phyloP scores from a whole-genome alignment of 2,329 filamentous ascomycete species.

The Aplosporella prunicola region DNA sequence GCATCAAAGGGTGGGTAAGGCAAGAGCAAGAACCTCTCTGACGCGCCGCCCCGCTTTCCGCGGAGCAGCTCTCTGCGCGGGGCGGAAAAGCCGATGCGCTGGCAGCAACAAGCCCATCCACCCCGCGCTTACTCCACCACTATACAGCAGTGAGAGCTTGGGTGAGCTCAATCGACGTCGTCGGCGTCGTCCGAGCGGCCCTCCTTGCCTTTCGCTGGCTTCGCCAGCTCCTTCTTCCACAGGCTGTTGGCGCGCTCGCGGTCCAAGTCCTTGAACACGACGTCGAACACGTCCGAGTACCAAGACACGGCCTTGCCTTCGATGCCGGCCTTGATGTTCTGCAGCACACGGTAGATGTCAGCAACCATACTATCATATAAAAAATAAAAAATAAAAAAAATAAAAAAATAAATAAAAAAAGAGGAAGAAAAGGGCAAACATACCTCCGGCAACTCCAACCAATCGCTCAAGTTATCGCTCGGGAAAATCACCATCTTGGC shows the following conservation, averaged over 20 bases:
- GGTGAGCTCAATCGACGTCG: background rate
- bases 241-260: slow-evolving; percentile 58
- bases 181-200: slow-evolving; percentile 3
- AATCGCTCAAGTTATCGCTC: slow-evolving; percentile 89
- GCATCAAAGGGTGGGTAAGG: background rate
- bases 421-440: slow-evolving; percentile 31
- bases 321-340: slow-evolving; percentile 98
- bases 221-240: slow-evolving; percentile 56
- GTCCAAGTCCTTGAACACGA: slow-evolving; percentile 80
- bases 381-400: slow-evolving; percentile 1
- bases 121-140: too few relatives aligned
- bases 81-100: too few relatives aligned
- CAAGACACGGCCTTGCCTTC: slow-evolving; percentile 84
- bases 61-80: too few relatives aligned
- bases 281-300: slow-evolving; percentile 88
- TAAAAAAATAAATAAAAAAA: slow-evolving; percentile 1
- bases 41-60: too few relatives aligned
- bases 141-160: background rate
- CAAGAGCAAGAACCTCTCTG: background rate
- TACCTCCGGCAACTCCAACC: slow-evolving; percentile 94
- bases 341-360: slow-evolving; percentile 15
- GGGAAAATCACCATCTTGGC: slow-evolving; percentile 94
- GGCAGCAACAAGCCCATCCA: too few relatives aligned
- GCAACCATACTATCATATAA: slow-evolving; percentile 2
- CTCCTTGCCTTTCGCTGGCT: slow-evolving; percentile 44